Percentiles rank a stretch among this genome's conserved stretches.
phyloP scores from a whole-genome alignment of 139 green algal species.

The Medakamo hakoo region DNA sequence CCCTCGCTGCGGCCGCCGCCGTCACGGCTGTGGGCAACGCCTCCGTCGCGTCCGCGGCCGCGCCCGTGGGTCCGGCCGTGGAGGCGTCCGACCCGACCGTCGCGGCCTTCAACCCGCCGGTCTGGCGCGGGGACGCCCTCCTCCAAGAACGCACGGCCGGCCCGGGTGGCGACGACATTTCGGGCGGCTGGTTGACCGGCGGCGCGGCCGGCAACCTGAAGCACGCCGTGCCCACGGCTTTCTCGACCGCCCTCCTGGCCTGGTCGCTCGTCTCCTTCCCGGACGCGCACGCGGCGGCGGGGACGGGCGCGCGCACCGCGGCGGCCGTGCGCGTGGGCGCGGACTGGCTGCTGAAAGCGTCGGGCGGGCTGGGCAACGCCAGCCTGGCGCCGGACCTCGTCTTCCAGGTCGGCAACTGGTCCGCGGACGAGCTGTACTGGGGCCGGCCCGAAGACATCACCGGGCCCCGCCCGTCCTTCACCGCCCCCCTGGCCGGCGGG shows the following conservation, averaged over 20 bases:
- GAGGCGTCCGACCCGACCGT: too few species aligned
- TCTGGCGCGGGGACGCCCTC: neutral
- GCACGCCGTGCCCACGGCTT: slow-evolving; percentile 53
- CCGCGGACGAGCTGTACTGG: neutral
- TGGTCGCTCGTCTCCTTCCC: slow-evolving; percentile 46
- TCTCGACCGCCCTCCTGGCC: slow-evolving; percentile 44
- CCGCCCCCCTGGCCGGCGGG: slow-evolving; percentile 6
- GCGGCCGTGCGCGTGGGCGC: slow-evolving; percentile 38
- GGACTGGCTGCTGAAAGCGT: slow-evolving; percentile 53
- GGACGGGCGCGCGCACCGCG: slow-evolving; percentile 1
- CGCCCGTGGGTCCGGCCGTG: neutral
- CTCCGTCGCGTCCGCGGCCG: neutral
- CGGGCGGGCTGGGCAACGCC: neutral
- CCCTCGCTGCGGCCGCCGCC: too few species aligned
- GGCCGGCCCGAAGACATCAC: neutral
- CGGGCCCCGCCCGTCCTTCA: slow-evolving; percentile 8
- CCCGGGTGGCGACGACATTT: slow-evolving; percentile 9
- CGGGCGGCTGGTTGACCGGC: slow-evolving; percentile 27
- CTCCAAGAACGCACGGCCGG: neutral
- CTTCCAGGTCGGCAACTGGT: slow-evolving; percentile 6
- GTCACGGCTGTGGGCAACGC: too few species aligned
- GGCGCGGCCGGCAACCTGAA: slow-evolving; percentile 40
- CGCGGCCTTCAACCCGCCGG: too few species aligned
- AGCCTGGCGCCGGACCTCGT: neutral
- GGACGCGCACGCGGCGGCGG: slow-evolving; percentile 16